Evolutionary conservation across 345 rosid genomes (phyloP).

Genomic region (Populus pruinosa): DNA sequence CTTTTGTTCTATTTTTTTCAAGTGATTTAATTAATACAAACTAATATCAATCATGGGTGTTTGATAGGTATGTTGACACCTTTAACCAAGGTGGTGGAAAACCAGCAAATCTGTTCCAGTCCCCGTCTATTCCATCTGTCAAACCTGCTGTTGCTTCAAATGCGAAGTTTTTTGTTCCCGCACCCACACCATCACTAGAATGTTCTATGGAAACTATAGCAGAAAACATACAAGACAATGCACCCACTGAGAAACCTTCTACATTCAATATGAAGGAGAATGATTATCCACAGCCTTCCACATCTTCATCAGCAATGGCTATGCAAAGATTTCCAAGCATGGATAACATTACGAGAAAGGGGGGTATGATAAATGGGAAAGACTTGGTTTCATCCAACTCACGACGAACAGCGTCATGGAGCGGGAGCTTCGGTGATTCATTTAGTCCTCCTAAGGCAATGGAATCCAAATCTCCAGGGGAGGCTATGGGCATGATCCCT

Average conservation of each 20-base stretch:
- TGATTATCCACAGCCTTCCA: constrained; percentile 34
- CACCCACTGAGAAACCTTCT: constrained; percentile 40
- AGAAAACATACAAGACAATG: constrained; percentile 43
- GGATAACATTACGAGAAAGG: constrained; percentile 51
- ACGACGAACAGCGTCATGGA: constrained; percentile 83
- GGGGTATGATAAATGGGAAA: constrained; percentile 20
- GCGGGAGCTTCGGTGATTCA: constrained; percentile 57
- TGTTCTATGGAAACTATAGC: constrained; percentile 42
- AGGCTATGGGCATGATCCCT: constrained; percentile 36
- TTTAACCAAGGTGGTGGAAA: constrained; percentile 60
- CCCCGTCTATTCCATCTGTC: constrained; percentile 58
- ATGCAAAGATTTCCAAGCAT: constrained; percentile 69
- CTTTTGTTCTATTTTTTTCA: not conserved
- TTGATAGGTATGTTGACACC: constrained; percentile 77
- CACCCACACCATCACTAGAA: constrained; percentile 44
- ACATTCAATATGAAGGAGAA: constrained; percentile 27
- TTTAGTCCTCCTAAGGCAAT: constrained; percentile 28
- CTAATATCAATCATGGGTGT: not conserved
- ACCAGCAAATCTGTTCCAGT: constrained; percentile 56
- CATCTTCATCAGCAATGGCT: constrained; percentile 35
- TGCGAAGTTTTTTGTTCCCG: constrained; percentile 81
- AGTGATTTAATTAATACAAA: not conserved
- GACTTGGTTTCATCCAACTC: constrained; percentile 35
- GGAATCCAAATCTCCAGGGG: constrained; percentile 37
- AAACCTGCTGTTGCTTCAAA: constrained; percentile 67